Conservation (phyloP, 192 early-diverging fungal genomes). For the Backusella tarrabulga region DNA sequence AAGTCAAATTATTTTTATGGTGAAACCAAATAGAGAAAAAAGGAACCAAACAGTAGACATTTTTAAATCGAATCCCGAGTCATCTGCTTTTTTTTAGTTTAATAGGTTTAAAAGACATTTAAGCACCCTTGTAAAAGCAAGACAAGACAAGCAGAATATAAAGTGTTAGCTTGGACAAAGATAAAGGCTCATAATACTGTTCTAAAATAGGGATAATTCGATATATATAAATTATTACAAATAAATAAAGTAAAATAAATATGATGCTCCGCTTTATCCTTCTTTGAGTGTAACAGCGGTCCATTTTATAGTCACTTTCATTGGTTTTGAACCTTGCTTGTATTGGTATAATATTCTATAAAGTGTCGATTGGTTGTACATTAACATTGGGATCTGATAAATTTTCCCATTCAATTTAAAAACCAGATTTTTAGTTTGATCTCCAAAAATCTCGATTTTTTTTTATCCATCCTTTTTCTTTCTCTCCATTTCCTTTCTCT, state of each 20-base stretch:
- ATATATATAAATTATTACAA: background rate
- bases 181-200: background rate
- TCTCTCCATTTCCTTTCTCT: background rate
- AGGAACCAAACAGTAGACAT: background rate
- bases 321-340: background rate
- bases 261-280: background rate
- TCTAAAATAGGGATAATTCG: background rate
- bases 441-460: background rate
- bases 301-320: background rate
- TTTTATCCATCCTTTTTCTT: background rate
- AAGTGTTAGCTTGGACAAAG: background rate
- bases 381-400: background rate
- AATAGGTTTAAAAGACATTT: background rate
- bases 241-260: constrained; percentile 9
- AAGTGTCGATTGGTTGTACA: background rate
- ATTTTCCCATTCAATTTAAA: constrained; percentile 6
- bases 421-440: background rate
- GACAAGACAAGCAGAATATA: background rate
- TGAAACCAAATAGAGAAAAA: background rate
- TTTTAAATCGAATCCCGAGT: background rate
- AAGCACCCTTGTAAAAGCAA: background rate
- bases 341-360: constrained; percentile 3
- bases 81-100: background rate
- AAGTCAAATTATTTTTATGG: background rate
- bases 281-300: background rate